Evolutionary conservation across 345 rosid species (phyloP), one percentile per base, ranked within the genome.

Genomic region (Syzygium aqueum): DNA sequence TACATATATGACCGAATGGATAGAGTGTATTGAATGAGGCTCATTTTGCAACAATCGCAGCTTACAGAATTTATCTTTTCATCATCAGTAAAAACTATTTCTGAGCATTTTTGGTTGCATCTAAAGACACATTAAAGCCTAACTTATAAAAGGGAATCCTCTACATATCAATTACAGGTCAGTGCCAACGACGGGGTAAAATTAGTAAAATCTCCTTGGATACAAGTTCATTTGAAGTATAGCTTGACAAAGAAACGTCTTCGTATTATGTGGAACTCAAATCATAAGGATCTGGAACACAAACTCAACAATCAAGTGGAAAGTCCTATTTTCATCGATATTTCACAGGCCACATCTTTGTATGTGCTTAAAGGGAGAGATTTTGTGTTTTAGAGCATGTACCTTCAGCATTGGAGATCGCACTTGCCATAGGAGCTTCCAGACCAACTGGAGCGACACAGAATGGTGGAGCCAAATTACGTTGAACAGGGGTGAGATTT

Each of bases 341-440:
- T 9, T 56, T 23, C 61, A 9, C 61, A 1, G n/a, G 61, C n/a
- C n/a, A 56, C 1, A 56, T 56, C 61, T 23, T 3, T 56, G 61
- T 22, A 22, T 56, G n/a, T 1, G n/a, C 61, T 23, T 8, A 23
- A 4, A 56, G 61, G 61, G 5, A 56, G 27, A 22, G 1, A 56
- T 56, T 9, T 22, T 4, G 2, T 56, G 61, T 2, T 56, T 56
- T 56, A 8, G 61, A 22, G 2, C 5, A 22, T 1, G 0, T 56
- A 56, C 61, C 61, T 56, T 56, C 11, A 56, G 12, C 61, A 56
- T 0, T 22, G n/a, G 2, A 56, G 27, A 0, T 0, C 12, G 1
- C 11, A 56, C 0, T 4, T 3, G 0, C 2, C 1, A 0, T n/a
- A 56, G 61, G 61, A 56, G 61, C 27, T 56, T 56, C 61, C 5